A percentile compares a stretch with the other conserved stretches of the same genome.
phyloP scores from a whole-genome alignment of 192 early-diverging fungal species.

The Coemansia sp. region DNA sequence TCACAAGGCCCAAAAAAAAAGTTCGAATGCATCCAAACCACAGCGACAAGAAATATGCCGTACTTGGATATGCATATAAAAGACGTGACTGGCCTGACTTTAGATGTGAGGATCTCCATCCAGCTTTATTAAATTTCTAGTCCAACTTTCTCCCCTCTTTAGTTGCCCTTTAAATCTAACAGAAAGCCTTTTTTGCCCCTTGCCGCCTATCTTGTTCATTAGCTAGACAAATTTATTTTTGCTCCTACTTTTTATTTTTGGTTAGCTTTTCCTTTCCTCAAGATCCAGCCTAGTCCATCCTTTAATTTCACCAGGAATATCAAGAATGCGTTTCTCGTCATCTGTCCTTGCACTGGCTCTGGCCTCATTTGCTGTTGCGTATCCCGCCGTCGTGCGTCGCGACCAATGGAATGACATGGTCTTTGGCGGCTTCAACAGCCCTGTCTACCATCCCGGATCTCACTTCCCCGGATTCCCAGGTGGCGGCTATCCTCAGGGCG shows the following conservation, averaged over 20 bases:
- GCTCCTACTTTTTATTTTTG: constrained; percentile 7
- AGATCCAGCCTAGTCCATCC: neutral
- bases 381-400: constrained; percentile 18
- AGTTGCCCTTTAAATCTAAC: constrained; percentile 15
- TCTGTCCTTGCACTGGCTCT: constrained; percentile 22
- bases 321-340: constrained; percentile 40
- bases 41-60: neutral
- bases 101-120: neutral
- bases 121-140: constrained; percentile 16
- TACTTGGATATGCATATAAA: neutral
- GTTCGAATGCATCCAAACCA: neutral
- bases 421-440: neutral
- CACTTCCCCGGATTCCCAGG: constrained; percentile 17
- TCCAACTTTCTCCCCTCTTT: neutral
- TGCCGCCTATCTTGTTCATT: constrained; percentile 2
- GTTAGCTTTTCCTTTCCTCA: neutral
- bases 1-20: too few relatives aligned
- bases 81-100: too few relatives aligned
- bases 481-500: constrained; percentile 13
- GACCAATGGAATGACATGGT: constrained; percentile 11
- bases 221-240: neutral
- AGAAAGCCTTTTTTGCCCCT: constrained; percentile 6
- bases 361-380: constrained; percentile 29
- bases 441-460: constrained; percentile 1
- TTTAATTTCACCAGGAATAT: constrained; percentile 4